These are phyloP conservation scores for Fragaria ananassa DNA, from an alignment of 306 rosid species.

Conservation along the genomic window DNA sequence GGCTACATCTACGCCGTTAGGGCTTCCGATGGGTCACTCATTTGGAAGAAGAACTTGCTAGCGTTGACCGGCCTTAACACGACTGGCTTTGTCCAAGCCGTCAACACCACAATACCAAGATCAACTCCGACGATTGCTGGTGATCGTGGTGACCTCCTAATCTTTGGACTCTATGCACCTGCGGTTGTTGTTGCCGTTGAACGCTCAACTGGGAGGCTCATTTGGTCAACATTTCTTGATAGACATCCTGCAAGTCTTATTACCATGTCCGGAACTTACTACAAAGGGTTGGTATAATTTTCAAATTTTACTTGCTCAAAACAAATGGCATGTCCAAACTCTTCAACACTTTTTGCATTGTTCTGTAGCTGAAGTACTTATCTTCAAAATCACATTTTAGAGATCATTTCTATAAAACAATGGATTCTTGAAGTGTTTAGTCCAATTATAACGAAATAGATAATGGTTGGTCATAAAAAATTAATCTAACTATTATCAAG, in stretches of 20 bases:
- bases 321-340: not conserved
- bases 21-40: slow-evolving; percentile 33
- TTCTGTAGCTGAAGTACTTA: not conserved
- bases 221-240: slow-evolving; percentile 44
- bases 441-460: not conserved
- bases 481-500: not conserved
- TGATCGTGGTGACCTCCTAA: slow-evolving; percentile 10
- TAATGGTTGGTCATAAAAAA: not conserved
- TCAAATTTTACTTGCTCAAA: not conserved
- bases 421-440: not conserved
- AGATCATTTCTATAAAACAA: not conserved
- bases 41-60: slow-evolving; percentile 36
- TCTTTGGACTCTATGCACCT: slow-evolving; percentile 49
- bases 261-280: slow-evolving; percentile 64
- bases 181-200: slow-evolving; percentile 43
- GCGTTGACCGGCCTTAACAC: slow-evolving; percentile 35
- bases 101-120: slow-evolving; percentile 37
- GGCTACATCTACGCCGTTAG: slow-evolving; percentile 46
- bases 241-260: slow-evolving; percentile 22
- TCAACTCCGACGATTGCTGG: slow-evolving; percentile 45
- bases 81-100: slow-evolving; percentile 29
- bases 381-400: not conserved
- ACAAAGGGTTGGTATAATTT: slow-evolving; percentile 39
- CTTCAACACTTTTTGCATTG: not conserved
- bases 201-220: slow-evolving; percentile 36